Base-by-base conservation (phyloP, 306 rosid species). In the Lathyrus aphaca region DNA sequence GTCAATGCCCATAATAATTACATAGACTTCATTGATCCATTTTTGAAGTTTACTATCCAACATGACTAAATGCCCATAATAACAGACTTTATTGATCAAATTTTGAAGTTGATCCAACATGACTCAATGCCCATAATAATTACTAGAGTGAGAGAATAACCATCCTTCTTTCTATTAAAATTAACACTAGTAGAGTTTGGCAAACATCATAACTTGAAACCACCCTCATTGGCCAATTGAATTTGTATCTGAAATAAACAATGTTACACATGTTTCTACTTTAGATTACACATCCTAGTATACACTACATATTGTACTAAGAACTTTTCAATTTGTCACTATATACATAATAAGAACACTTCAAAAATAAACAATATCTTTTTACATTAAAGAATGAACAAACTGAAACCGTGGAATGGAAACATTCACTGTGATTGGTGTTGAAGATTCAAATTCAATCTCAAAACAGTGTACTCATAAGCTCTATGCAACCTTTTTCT, bases 401-500 rank as follows among this genome's bases (percentile, higher is more conserved):
- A 64, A 10, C 23, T 50, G 10, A 60, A 74, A 68, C 60, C 44
- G 59, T 37, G 17, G 18, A 51, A 71, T 56, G 19, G 6, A 14
- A 27, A 56, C 72, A 12, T 63, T 72, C 60, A 87, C 64, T 42
- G 69, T 29, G 85, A 58, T 37, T 18, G 70, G 32, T 68, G 74
- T 32, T 57, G 76, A 51, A 45, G 71, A 4, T 16, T 84, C 39
- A 3, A 21, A 42, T 73, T 79, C 65, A 68, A 59, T 53, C 72
- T 80, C 18, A 83, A 71, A 50, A 83, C 32, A 40, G 78, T 74
- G 74, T 83, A 60, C 54, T 69, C 61, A 79, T 91, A 86, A 74
- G 97, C 89, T 8, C 82, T 77, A 37, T 40, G 83, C 85, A 95
- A 69, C 56, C 85, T 88, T 67, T 91, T 91, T 30, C 74, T 70